These are phyloP conservation scores for Hemileccinum rubropunctum DNA, from an alignment of 768 basidiomycete genomes.

Conservation along the genomic window DNA sequence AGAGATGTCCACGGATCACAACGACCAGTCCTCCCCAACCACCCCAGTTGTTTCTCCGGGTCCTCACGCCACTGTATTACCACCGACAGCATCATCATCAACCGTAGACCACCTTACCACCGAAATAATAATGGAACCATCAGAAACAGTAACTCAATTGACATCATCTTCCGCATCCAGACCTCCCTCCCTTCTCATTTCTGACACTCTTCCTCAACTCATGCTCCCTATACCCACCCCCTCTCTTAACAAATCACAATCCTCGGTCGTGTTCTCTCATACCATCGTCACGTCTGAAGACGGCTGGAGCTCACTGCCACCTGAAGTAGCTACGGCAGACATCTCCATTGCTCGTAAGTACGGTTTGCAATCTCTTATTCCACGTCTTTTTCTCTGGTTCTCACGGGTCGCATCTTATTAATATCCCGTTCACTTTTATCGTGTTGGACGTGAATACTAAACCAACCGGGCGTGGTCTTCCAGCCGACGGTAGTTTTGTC, in stretches of 20 bases:
- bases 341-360: conserved; percentile 58
- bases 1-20: conserved; percentile 25
- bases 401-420: conserved; percentile 7
- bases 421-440: not conserved
- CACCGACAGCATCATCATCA: conserved; percentile 16
- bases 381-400: not conserved
- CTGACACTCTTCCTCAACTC: conserved; percentile 27
- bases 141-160: conserved; percentile 16
- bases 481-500: conserved; percentile 74
- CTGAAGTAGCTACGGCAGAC: conserved; percentile 54
- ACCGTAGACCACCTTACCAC: conserved; percentile 22
- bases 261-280: conserved; percentile 46
- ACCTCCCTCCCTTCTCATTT: conserved; percentile 18
- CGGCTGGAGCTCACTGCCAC: conserved; percentile 41
- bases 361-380: not conserved
- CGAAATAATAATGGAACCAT: conserved; percentile 18
- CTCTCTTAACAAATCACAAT: conserved; percentile 38
- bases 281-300: conserved; percentile 33
- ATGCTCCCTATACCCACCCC: conserved; percentile 44
- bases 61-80: conserved; percentile 25
- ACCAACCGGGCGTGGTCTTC: not conserved
- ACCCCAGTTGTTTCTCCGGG: conserved; percentile 11
- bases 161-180: conserved; percentile 14
- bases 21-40: conserved; percentile 18
- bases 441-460: conserved; percentile 3